Conservation (phyloP, 2,329 filamentous ascomycete genomes). For the Fusarium scirpi region DNA sequence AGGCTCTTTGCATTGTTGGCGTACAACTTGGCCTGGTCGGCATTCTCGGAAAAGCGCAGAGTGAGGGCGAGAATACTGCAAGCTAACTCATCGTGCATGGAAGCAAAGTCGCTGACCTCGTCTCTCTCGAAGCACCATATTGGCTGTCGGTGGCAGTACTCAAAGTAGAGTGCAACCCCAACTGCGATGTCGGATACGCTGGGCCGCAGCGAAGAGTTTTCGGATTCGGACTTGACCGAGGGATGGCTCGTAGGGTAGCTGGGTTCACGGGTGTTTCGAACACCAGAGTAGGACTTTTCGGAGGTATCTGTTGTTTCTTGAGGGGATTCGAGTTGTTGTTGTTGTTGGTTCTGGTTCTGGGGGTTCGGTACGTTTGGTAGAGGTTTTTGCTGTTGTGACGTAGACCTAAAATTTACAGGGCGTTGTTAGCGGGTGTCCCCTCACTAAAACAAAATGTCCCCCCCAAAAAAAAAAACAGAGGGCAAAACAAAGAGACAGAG, state of each 20-base stretch:
- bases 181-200: constrained; percentile 50
- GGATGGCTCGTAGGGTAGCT: constrained; percentile 42
- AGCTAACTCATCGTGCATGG: constrained; percentile 55
- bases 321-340: constrained; percentile 42
- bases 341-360: constrained; percentile 10
- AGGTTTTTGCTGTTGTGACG: constrained; percentile 19
- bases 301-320: constrained; percentile 50
- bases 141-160: constrained; percentile 58
- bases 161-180: constrained; percentile 56
- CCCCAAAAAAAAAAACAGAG: constrained; percentile 15
- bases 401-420: constrained; percentile 44
- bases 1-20: constrained; percentile 56
- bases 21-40: constrained; percentile 51
- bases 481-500: constrained; percentile 4
- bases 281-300: constrained; percentile 52
- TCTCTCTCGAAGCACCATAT: constrained; percentile 61
- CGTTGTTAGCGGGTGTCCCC: background rate
- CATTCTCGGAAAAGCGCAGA: constrained; percentile 54
- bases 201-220: constrained; percentile 47
- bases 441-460: constrained; percentile 37
- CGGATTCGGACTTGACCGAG: constrained; percentile 47
- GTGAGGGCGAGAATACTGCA: constrained; percentile 58
- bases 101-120: constrained; percentile 52
- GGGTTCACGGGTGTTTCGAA: constrained; percentile 44
- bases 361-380: constrained; percentile 24